Base-by-base conservation (phyloP, 768 basidiomycete genomes). In the Albatrellus ellisii region DNA sequence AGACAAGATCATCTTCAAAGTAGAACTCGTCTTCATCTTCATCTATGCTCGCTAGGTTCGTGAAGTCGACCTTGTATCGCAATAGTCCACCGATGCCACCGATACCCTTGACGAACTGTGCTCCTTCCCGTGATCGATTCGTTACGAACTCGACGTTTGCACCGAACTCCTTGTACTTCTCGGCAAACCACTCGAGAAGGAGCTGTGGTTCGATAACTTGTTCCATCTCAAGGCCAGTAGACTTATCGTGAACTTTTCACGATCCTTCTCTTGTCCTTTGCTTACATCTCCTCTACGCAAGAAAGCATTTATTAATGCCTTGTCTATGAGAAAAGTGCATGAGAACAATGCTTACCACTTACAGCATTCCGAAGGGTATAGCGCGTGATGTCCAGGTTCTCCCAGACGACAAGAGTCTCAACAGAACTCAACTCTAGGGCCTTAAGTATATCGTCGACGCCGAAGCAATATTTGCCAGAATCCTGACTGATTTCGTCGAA, bases 401-500 rank as follows among this genome's bases (percentile, higher is more conserved):
- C 95, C 91, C 92, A 99, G 18, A 99, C 94, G 54, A 99, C 85
- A 50, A 99, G 67, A 2, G 92, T 98, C 65, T 99, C 95, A 33
- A 92, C 87, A 12, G 95, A 80, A 49, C 95, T 94, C 39, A 99
- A 76, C 55, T 99, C 95, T 37, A 99, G 75, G 12, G 84, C 89
- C 60, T 94, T 95, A 49, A 99, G 72, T 1, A 94, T 98, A 57
- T 99, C 95, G 12, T 88, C 88, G 47, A 99, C 77, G 64, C 95
- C 95, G 59, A 94, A 98, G 65, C 92, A 95, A 66, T 94, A 97
- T 61, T 81, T 87, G 54, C 78, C 87, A 26, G 88, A 90, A 56
- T 99, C 95, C 59, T 88, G 86, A 53, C 91, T 94, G 65, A 99
- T 99, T 64, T 99, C 95, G 56, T 98, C 94, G 59, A 99, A 99